A percentile compares a stretch with the other conserved stretches of the same genome.
phyloP scores from a whole-genome alignment of 164 flowering plant species.

The Chimonanthus salicifolius region DNA sequence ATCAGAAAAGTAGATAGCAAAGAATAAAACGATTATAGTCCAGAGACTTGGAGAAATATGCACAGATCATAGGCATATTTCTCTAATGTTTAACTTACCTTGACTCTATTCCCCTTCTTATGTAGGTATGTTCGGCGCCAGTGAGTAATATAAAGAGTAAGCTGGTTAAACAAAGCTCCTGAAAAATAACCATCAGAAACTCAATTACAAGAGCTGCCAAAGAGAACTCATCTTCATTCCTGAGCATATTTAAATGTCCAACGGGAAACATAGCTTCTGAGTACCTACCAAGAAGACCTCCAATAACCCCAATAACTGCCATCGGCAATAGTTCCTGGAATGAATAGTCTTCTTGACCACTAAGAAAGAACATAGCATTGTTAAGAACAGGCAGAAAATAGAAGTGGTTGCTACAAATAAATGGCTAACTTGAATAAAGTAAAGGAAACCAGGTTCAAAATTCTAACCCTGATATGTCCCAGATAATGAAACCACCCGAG shows the following conservation, averaged over 20 bases:
- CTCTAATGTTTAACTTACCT: slow-evolving; percentile 36
- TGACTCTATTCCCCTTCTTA: slow-evolving; percentile 81
- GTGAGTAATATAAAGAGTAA: slow-evolving; percentile 65
- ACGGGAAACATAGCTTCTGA: not conserved
- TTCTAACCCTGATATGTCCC: slow-evolving; percentile 86
- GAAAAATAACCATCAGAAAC: slow-evolving; percentile 14
- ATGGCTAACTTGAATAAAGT: not conserved
- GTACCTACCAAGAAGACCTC: slow-evolving; percentile 91
- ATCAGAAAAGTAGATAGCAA: not conserved
- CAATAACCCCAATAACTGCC: slow-evolving; percentile 97
- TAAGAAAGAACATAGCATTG: slow-evolving; percentile 18
- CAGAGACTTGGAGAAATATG: not conserved
- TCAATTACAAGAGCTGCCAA: slow-evolving; percentile 1
- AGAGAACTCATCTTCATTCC: not conserved
- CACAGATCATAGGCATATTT: not conserved
- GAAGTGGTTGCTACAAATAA: not conserved
- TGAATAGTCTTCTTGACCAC: slow-evolving; percentile 98
- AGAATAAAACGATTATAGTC: not conserved
- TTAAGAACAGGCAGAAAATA: not conserved
- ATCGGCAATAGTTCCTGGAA: slow-evolving; percentile 89
- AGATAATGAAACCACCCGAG: slow-evolving; percentile 95
- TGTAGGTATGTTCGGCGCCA: slow-evolving; percentile 91
- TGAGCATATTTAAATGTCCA: not conserved
- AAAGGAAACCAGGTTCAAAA: slow-evolving; percentile 4
- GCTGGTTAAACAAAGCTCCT: slow-evolving; percentile 97